Evolutionary conservation across 345 rosid genomes (phyloP).

Genomic region (Raphanus raphanistrum): DNA sequence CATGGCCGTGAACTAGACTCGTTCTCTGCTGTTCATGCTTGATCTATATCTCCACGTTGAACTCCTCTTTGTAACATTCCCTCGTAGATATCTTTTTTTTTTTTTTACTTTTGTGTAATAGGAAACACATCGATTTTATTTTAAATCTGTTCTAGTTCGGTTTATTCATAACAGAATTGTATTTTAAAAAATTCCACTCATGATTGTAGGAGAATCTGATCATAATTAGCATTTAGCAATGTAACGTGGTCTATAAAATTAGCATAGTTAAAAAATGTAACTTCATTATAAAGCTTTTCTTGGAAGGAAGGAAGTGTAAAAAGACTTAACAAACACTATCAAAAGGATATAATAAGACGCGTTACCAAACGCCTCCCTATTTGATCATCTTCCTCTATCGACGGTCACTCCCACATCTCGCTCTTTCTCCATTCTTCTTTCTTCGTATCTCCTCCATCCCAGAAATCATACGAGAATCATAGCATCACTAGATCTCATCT

Average conservation of each 20-base stretch:
- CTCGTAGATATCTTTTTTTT: not conserved
- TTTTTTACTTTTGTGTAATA: not conserved
- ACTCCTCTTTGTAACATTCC: not conserved
- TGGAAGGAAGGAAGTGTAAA: not conserved
- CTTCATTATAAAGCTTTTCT: not conserved
- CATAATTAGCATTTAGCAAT: no score
- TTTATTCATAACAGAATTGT: not conserved
- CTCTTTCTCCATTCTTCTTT: constrained; percentile 15
- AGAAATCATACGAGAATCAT: not conserved
- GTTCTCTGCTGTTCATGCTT: constrained; percentile 34
- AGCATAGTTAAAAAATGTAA: not conserved
- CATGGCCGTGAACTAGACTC: constrained; percentile 77
- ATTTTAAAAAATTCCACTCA: not conserved
- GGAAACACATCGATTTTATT: not conserved
- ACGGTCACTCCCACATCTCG: constrained; percentile 30
- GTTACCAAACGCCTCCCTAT: constrained; percentile 33
- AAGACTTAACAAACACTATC: constrained; percentile 12
- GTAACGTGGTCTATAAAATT: not conserved
- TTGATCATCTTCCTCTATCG: constrained; percentile 31
- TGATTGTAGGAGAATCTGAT: no score
- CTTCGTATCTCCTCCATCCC: constrained; percentile 5
- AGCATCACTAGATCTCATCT: constrained; percentile 10
- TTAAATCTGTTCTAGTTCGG: not conserved
- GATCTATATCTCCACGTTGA: constrained; percentile 5
- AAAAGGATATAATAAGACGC: constrained; percentile 26